These are phyloP conservation scores for Saturnispora halmiae DNA, from an alignment of 805 yeast genomes.

Conservation along the genomic window DNA sequence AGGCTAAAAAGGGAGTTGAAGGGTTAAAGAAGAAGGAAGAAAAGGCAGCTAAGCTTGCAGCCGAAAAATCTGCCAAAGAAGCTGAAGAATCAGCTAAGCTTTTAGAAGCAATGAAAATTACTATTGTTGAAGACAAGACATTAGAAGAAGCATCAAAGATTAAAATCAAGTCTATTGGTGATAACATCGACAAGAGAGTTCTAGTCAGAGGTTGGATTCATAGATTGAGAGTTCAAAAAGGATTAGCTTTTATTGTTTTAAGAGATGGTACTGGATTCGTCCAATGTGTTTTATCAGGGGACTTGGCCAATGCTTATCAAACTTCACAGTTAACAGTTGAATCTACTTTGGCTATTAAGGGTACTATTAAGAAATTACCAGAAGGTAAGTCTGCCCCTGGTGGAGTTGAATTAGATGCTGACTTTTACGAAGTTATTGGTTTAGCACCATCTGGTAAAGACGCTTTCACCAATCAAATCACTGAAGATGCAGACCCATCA, in stretches of 20 bases:
- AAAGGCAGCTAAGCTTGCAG: conserved; percentile 52
- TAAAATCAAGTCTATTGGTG: conserved; percentile 52
- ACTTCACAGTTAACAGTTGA: conserved; percentile 83
- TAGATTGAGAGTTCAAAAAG: conserved; percentile 87
- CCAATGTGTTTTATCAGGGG: conserved; percentile 84
- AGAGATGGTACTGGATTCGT: conserved; percentile 93
- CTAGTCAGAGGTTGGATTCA: conserved; percentile 92
- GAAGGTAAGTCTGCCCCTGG: conserved; percentile 98
- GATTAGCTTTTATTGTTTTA: conserved; percentile 78
- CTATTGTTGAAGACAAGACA: conserved; percentile 61
- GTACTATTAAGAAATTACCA: conserved; percentile 74
- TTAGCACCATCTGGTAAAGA: conserved; percentile 96
- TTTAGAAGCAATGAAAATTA: conserved; percentile 71
- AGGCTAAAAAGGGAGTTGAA: conserved; percentile 93
- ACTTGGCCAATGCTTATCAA: conserved; percentile 81
- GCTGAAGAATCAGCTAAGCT: conserved; percentile 67
- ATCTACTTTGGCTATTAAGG: conserved; percentile 71
- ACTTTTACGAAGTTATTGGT: conserved; percentile 82
- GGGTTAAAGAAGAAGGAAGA: conserved; percentile 77
- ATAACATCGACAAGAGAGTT: conserved; percentile 57
- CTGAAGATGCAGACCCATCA: conserved; percentile 90
- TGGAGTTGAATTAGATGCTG: conserved; percentile 87
- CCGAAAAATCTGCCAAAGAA: conserved; percentile 43
- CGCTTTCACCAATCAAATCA: conserved; percentile 87
- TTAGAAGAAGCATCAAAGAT: conserved; percentile 60